Evolutionary conservation across 352 stramenopile genomes (phyloP).

Genomic region (Globisporangium carolinianum): DNA sequence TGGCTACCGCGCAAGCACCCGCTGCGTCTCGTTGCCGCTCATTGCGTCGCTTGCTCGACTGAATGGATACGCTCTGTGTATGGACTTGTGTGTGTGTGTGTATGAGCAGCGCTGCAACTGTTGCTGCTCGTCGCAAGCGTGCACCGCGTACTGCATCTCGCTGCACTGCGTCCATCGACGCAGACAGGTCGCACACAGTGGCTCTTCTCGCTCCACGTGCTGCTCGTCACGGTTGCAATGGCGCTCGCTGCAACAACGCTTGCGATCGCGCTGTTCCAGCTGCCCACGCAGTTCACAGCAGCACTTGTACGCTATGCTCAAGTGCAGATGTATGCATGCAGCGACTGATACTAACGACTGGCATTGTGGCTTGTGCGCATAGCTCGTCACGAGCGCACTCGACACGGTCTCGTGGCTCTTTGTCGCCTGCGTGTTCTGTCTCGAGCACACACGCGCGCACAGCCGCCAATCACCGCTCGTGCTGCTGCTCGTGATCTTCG

Average conservation of each 20-base stretch:
- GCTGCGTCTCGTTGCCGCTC: background rate
- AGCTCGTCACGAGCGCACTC: constrained; percentile 14
- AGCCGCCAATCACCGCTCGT: background rate
- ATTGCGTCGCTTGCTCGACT: background rate
- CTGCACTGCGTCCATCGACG: too few species aligned
- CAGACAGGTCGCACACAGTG: background rate
- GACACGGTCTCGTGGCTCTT: constrained; percentile 13
- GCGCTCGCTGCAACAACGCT: constrained; percentile 18
- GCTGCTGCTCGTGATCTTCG: constrained; percentile 13
- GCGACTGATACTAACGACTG: background rate
- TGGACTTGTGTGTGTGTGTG: background rate
- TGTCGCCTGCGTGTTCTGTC: constrained; percentile 10
- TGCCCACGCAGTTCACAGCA: constrained; percentile 19
- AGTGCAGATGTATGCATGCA: background rate
- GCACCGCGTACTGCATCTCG: constrained; percentile 28
- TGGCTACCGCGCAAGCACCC: too few species aligned
- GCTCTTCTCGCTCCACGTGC: constrained; percentile 24
- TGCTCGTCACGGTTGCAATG: constrained; percentile 18
- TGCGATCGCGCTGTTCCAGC: constrained; percentile 12
- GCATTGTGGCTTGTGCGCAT: background rate
- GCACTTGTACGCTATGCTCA: constrained; percentile 20
- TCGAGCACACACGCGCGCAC: constrained; percentile 6
- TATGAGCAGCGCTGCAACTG: constrained; percentile 22
- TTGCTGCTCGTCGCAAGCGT: constrained; percentile 32
- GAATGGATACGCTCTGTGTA: background rate